These are phyloP conservation scores for Monoraphidium neglectum DNA, from an alignment of 139 green algal genomes.

Conservation along the genomic window DNA sequence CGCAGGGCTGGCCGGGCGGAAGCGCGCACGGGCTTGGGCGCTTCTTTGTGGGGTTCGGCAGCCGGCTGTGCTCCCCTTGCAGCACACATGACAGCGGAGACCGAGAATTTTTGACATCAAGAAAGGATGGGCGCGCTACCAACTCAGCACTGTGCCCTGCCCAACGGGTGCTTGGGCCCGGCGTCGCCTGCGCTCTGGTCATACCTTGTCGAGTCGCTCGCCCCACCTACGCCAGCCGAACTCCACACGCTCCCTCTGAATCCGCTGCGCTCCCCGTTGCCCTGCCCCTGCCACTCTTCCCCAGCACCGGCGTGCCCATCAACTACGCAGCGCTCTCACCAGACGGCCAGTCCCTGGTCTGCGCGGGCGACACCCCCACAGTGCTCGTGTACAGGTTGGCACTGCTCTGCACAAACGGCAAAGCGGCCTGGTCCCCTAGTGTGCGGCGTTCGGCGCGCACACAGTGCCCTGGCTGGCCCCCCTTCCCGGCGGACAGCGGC, in stretches of 20 bases:
- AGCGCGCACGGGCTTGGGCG: background rate
- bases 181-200: too few species aligned
- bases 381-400: conserved; percentile 1
- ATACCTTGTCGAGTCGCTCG: too few species aligned
- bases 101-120: background rate
- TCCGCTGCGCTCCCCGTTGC: too few species aligned
- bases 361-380: conserved; percentile 60
- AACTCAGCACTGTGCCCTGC: too few species aligned
- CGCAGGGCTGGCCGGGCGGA: background rate
- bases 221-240: too few species aligned
- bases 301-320: conserved; percentile 46
- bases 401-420: too few species aligned
- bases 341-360: conserved; percentile 47
- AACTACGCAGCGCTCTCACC: conserved; percentile 73
- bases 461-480: too few species aligned
- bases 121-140: background rate
- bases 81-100: background rate
- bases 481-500: too few species aligned
- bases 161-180: too few species aligned
- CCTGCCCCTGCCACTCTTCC: background rate
- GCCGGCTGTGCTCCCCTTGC: background rate
- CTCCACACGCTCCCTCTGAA: too few species aligned
- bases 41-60: background rate
- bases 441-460: too few species aligned
- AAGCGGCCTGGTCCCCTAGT: too few species aligned